These are phyloP conservation scores for Globisporangium iwayamae DNA, from an alignment of 352 stramenopile genomes.

Conservation along the genomic window DNA sequence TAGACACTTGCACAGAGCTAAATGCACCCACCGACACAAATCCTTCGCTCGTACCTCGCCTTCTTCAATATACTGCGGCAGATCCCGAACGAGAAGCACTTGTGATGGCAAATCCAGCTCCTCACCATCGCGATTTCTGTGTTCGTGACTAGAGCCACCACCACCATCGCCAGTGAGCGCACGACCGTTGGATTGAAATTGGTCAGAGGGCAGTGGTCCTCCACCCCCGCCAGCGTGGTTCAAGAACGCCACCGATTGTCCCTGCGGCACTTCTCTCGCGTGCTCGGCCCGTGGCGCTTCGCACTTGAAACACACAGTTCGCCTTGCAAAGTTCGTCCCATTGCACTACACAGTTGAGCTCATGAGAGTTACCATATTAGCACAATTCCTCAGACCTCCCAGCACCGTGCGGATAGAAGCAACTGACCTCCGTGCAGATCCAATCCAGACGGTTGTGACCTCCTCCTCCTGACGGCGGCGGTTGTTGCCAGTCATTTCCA, in stretches of 20 bases:
- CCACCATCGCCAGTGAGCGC: not conserved
- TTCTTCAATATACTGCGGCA: constrained; percentile 74
- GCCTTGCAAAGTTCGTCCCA: constrained; percentile 66
- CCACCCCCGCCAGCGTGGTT: not conserved
- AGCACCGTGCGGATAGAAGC: not conserved
- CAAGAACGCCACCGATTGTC: not conserved
- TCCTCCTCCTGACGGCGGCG: not conserved
- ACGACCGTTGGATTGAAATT: not conserved
- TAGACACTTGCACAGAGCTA: not conserved
- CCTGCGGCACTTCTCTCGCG: constrained; percentile 31
- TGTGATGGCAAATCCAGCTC: constrained; percentile 33
- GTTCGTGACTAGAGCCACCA: not conserved
- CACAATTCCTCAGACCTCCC: not conserved
- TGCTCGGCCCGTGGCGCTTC: constrained; percentile 32
- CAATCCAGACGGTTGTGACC: constrained; percentile 41
- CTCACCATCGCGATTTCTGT: constrained; percentile 7
- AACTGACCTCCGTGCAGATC: constrained; percentile 60
- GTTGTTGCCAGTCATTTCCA: not conserved
- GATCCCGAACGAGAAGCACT: constrained; percentile 65
- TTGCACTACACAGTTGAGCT: constrained; percentile 43
- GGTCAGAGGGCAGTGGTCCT: not conserved
- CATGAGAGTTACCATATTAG: constrained; percentile 1
- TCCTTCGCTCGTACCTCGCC: constrained; percentile 43
- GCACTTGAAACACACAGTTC: constrained; percentile 73
- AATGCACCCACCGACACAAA: not conserved